Base-by-base conservation (phyloP, 2,329 filamentous ascomycete species). In the Talaromyces sp. region DNA sequence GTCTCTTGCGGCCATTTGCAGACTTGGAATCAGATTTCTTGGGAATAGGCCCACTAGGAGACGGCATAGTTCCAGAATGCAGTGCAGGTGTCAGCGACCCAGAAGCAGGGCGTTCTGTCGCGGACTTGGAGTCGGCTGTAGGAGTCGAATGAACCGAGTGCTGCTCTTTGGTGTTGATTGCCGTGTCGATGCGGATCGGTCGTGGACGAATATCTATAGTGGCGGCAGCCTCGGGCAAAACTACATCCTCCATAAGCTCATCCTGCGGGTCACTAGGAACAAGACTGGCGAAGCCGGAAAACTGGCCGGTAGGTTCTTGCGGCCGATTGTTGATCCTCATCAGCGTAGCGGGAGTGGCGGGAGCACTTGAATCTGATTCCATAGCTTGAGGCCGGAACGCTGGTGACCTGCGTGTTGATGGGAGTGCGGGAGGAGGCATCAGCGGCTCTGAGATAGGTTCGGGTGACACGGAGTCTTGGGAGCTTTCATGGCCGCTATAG, bases 331-430 rank as follows among this genome's bases (percentile, higher is more conserved):
- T 82, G 51, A 93, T 81, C 68, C 86, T 89, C 90, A 97, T 96
- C 62, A 96, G 77, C 7, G 92, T 96, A 9, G 93, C 91, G 0
- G 92, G 92, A 0, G 92, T 96, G 1, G 91, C 92, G 11, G 91
- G 90, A 58, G 87, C 77, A 55, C 85, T 67, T 28, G 68, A 65
- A 57, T 64, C 64, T 55, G 71, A 65, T 59, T 72, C 66, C 22
- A 67, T 56, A 30, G 62, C 59, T 60, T 76, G 74, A 1, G 75
- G 71, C 28, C 66, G 62, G 25, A 78, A 73, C 32, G 70, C 69
- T 17, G 78, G 77, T 17, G 79, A 80, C 62, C 69, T 77, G 32
- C 73, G 71, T 10, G 75, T 70, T 27, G 72, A 68, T 17, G 79
- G 80, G 39, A 81, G 68, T 15, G 80, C 78, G 22, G 80, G 80